These are phyloP conservation scores for Uncinocarpus reesii DNA, from an alignment of 2,329 filamentous ascomycete species.

Conservation along the genomic window DNA sequence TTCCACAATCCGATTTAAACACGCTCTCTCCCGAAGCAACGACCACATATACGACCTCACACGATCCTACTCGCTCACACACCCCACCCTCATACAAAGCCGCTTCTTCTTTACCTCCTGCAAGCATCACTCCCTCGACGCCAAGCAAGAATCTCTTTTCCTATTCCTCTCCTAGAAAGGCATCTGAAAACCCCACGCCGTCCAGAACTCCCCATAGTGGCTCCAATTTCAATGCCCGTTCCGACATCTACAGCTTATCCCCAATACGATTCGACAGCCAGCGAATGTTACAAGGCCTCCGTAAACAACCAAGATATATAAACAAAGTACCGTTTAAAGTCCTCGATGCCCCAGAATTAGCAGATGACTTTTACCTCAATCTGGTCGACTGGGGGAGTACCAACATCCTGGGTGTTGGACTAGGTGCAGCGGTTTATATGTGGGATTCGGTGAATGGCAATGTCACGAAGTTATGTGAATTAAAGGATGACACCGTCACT, in stretches of 20 bases:
- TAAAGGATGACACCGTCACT: conserved; percentile 87
- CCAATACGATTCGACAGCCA: conserved; percentile 89
- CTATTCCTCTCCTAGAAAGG: conserved; percentile 66
- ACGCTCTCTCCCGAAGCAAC: conserved; percentile 50
- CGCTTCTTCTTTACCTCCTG: conserved; percentile 55
- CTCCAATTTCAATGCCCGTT: conserved; percentile 76
- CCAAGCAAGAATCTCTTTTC: conserved; percentile 96
- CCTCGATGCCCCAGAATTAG: conserved; percentile 85
- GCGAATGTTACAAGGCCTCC: conserved; percentile 80
- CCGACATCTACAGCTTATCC: conserved; percentile 90
- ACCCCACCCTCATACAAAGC: conserved; percentile 65
- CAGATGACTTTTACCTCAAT: conserved; percentile 96
- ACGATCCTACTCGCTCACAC: conserved; percentile 61
- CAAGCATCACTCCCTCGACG: conserved; percentile 75
- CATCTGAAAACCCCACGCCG: conserved; percentile 74
- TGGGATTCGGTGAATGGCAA: conserved; percentile 90
- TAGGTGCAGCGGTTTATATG: conserved; percentile 92
- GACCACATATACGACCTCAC: conserved; percentile 37
- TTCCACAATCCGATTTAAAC: conserved; percentile 67
- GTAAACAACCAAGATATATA: conserved; percentile 78
- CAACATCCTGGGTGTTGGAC: conserved; percentile 83
- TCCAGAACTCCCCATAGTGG: conserved; percentile 81
- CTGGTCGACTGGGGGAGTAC: conserved; percentile 95
- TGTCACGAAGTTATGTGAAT: conserved; percentile 86
- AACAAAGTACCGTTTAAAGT: conserved; percentile 98